A percentile compares a stretch with the other conserved stretches of the same genome.
phyloP scores from a whole-genome alignment of 208 protist genomes.

The Trypanosoma theileri region DNA sequence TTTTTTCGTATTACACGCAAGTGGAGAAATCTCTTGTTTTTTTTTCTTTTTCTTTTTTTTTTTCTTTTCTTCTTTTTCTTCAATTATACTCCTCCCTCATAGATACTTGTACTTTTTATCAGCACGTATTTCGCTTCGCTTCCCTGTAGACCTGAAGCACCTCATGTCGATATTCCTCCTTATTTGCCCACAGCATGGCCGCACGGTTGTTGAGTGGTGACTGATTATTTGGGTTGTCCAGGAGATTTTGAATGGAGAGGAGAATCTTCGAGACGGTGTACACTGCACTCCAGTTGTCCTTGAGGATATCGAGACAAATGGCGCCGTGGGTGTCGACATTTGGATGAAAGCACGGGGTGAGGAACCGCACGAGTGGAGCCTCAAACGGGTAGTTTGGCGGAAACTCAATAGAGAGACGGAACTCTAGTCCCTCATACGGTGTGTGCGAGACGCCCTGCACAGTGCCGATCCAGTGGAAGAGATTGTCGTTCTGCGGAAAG shows the following conservation, averaged over 20 bases:
- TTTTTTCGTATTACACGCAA: too few relatives aligned
- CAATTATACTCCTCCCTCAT: neutral
- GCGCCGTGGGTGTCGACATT: slow-evolving; percentile 93
- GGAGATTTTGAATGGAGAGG: slow-evolving; percentile 94
- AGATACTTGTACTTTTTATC: neutral
- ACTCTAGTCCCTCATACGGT: slow-evolving; percentile 92
- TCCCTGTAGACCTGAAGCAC: slow-evolving; percentile 57
- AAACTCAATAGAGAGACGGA: slow-evolving; percentile 92
- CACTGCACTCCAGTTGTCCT: slow-evolving; percentile 96
- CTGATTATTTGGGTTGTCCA: slow-evolving; percentile 96
- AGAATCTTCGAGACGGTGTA: slow-evolving; percentile 94
- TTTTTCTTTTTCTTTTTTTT: too few relatives aligned
- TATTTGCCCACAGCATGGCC: slow-evolving; percentile 89
- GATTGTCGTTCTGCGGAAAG: slow-evolving; percentile 94
- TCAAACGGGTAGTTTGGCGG: slow-evolving; percentile 94
- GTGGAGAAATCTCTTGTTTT: too few relatives aligned
- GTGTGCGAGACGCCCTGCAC: slow-evolving; percentile 85
- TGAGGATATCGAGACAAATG: slow-evolving; percentile 98
- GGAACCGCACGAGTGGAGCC: slow-evolving; percentile 92
- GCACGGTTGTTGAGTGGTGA: slow-evolving; percentile 95
- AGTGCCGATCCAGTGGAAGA: slow-evolving; percentile 92
- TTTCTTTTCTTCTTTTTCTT: too few relatives aligned
- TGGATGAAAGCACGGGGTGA: slow-evolving; percentile 95
- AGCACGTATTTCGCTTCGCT: slow-evolving; percentile 7
- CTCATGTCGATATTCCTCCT: slow-evolving; percentile 56